Base-by-base conservation (phyloP, 495 filamentous ascomycete genomes). In the Neurospora tetrasperma region DNA sequence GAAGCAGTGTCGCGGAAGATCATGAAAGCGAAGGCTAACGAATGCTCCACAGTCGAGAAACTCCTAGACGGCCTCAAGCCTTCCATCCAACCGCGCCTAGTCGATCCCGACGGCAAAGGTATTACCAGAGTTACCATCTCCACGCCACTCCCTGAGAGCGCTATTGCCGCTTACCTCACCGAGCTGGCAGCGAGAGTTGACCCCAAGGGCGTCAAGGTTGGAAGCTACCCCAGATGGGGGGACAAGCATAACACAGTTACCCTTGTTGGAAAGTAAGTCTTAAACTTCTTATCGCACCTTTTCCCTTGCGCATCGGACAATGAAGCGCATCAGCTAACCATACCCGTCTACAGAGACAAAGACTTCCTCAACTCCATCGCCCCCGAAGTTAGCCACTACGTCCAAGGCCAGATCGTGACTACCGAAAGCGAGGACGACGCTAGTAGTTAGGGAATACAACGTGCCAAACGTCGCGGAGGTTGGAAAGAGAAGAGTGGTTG, bases 171-270 rank as follows among this genome's bases (percentile, higher is more conserved):
- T 44, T 98, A 92, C 76, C 82, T 99, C 80, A 94, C 93, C 4
- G 87, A 91, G 74, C 82, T 99, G 72, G 92, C 94, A 14, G 85
- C 79, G 16, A 88, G 86, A 80, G 92, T 92, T 9, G 88, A 89
- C 79, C 81, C 87, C 0, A 87, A 86, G 74, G 93, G 93, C 0
- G 86, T 99, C 71, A 98, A 98, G 83, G 93, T 99, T n/a, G 96
- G 96, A 9, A 96, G 93, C 78, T 99, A 99, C 82, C 96, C 96
- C 31, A 84, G 93, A 69, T 97, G 94, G 96, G 93, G 90, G 0
- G 95, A 92, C 85, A 89, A 89, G 76, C 86, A 87, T 39, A 99
- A 99, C 79, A 94, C 93, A 0, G 92, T 99, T 40, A 98, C 96
- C 35, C 83, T 99, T 38, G 94, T 97, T 20, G 96, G 96, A 14